Conservation (phyloP, 2,329 filamentous ascomycete genomes). For the Paecilomyces sp. region DNA sequence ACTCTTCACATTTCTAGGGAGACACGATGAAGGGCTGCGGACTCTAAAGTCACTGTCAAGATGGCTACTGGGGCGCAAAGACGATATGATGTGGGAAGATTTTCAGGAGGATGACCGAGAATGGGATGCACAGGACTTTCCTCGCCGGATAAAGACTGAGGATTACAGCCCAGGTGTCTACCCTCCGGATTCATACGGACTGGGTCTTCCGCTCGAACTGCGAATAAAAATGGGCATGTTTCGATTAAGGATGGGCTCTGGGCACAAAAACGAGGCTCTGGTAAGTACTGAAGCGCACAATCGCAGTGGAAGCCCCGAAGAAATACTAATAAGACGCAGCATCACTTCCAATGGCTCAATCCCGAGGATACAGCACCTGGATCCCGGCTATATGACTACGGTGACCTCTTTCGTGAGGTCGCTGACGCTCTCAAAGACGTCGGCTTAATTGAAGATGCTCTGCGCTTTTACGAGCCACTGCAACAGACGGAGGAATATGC, state of each 20-base stretch:
- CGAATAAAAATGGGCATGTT: constrained; percentile 78
- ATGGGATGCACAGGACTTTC: constrained; percentile 69
- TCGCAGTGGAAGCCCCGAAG: neutral
- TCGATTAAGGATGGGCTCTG: constrained; percentile 62
- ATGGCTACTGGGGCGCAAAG: constrained; percentile 71
- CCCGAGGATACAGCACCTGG: constrained; percentile 49
- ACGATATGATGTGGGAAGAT: constrained; percentile 72
- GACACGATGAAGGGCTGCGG: constrained; percentile 58
- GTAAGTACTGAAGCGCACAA: constrained; percentile 39
- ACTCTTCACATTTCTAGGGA: constrained; percentile 59
- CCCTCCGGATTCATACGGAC: constrained; percentile 57
- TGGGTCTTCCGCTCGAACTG: constrained; percentile 70
- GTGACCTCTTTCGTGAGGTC: constrained; percentile 71
- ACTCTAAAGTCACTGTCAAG: constrained; percentile 67
- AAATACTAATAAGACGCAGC: constrained; percentile 30
- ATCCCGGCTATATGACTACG: constrained; percentile 56
- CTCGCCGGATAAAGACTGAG: constrained; percentile 55
- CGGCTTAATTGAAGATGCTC: constrained; percentile 46
- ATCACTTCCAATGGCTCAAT: constrained; percentile 64
- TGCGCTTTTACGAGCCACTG: constrained; percentile 52
- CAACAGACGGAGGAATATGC: constrained; percentile 40
- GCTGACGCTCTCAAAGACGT: constrained; percentile 52
- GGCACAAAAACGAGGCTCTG: constrained; percentile 62
- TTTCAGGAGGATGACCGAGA: constrained; percentile 72
- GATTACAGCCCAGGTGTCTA: constrained; percentile 54